Percentiles rank a stretch among this genome's conserved stretches.
These are phyloP conservation scores for Penicillium steckii DNA, from an alignment of 495 filamentous ascomycete species.

Conservation along the genomic window DNA sequence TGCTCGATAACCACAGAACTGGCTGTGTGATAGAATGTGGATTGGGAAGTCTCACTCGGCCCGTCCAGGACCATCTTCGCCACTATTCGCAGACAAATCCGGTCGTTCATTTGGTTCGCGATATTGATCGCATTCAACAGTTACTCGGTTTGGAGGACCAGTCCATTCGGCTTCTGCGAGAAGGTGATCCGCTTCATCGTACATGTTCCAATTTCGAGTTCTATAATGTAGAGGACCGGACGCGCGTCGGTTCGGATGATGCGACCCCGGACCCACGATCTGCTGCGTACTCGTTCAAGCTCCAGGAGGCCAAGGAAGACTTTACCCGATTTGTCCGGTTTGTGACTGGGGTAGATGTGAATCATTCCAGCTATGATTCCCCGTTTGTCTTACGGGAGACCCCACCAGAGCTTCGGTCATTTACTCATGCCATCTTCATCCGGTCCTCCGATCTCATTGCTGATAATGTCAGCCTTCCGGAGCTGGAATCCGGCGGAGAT, in stretches of 20 bases:
- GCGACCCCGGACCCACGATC: constrained; percentile 43
- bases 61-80: constrained; percentile 57
- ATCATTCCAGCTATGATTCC: constrained; percentile 60
- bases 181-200: constrained; percentile 55
- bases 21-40: constrained; percentile 73
- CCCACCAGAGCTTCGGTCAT: constrained; percentile 61
- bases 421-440: constrained; percentile 65
- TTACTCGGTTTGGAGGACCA: constrained; percentile 61
- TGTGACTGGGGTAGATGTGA: constrained; percentile 55
- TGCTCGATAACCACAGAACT: constrained; percentile 61
- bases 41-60: constrained; percentile 55
- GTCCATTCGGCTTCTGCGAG: constrained; percentile 48
- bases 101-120: constrained; percentile 71
- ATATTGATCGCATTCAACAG: constrained; percentile 63
- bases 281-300: constrained; percentile 60
- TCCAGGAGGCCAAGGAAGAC: constrained; percentile 72
- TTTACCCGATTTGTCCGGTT: constrained; percentile 71
- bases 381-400: constrained; percentile 71
- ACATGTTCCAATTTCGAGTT: constrained; percentile 77
- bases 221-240: constrained; percentile 64
- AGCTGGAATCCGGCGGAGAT: constrained; percentile 68
- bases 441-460: constrained; percentile 59
- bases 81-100: constrained; percentile 64
- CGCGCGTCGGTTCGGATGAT: constrained; percentile 27
- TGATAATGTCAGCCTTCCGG: constrained; percentile 54